phyloP scores from a whole-genome alignment of 1,139 yeast species.

The Hemisphaericaspora xylanilytica region DNA sequence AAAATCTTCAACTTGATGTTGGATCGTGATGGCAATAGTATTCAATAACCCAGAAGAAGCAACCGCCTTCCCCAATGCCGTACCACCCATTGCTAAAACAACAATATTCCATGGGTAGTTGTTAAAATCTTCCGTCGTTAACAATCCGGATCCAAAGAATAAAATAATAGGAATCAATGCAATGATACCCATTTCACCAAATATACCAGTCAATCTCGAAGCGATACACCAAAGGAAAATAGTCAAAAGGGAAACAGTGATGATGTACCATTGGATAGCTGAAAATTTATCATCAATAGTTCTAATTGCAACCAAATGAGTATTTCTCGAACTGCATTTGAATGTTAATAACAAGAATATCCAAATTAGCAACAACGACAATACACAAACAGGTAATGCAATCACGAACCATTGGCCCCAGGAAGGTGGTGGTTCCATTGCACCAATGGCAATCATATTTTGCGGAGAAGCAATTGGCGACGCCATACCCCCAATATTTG shows the following conservation, averaged over 20 bases:
- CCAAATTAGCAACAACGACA: slow-evolving; percentile 59
- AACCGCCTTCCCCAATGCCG: slow-evolving; percentile 72
- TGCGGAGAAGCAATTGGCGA: slow-evolving; percentile 83
- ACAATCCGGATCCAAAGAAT: slow-evolving; percentile 68
- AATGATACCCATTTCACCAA: slow-evolving; percentile 72
- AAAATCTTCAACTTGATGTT: slow-evolving; percentile 52
- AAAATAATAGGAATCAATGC: slow-evolving; percentile 64
- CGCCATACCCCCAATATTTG: slow-evolving; percentile 76
- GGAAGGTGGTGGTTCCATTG: slow-evolving; percentile 62
- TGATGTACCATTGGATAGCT: slow-evolving; percentile 62
- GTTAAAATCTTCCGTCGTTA: slow-evolving; percentile 64
- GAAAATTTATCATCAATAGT: slow-evolving; percentile 61
- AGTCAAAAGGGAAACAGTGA: slow-evolving; percentile 51
- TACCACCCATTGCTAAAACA: slow-evolving; percentile 75
- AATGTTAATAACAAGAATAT: slow-evolving; percentile 54
- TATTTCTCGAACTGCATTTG: slow-evolving; percentile 42
- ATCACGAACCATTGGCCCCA: slow-evolving; percentile 81
- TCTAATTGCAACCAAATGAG: slow-evolving; percentile 48
- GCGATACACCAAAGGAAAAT: slow-evolving; percentile 72
- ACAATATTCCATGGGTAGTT: slow-evolving; percentile 78
- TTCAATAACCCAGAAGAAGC: slow-evolving; percentile 66
- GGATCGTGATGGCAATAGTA: slow-evolving; percentile 60
- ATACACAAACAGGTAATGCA: slow-evolving; percentile 60
- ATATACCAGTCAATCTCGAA: slow-evolving; percentile 49
- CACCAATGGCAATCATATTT: slow-evolving; percentile 70